These are phyloP conservation scores for Craspedostauros australis DNA, from an alignment of 108 stramenopile genomes.

Conservation along the genomic window DNA sequence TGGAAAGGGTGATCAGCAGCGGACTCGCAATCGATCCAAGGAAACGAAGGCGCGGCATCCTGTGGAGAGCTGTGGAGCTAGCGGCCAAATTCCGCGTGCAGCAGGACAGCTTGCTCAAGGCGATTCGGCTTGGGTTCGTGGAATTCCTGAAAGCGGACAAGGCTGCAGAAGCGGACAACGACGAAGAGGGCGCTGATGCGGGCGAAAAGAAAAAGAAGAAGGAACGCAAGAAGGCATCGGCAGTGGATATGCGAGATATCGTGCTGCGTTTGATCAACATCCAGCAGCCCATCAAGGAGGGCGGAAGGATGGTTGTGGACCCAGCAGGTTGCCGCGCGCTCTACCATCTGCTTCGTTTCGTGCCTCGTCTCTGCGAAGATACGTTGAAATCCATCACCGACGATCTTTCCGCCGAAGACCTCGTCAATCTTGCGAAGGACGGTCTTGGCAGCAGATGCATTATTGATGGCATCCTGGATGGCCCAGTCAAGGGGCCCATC, in stretches of 20 bases:
- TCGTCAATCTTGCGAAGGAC: conserved; percentile 62
- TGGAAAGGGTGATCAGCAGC: conserved; percentile 46
- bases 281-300: conserved; percentile 22
- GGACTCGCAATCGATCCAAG: conserved; percentile 45
- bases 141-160: conserved; percentile 6
- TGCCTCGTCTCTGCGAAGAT: conserved; percentile 53
- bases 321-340: conserved; percentile 58
- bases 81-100: conserved; percentile 55
- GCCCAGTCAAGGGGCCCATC: conserved; percentile 28
- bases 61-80: conserved; percentile 78
- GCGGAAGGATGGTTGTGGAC: conserved; percentile 45
- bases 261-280: conserved; percentile 47
- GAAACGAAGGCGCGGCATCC: conserved; percentile 48
- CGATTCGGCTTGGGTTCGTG: conserved; percentile 54
- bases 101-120: conserved; percentile 58
- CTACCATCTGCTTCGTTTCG: conserved; percentile 72
- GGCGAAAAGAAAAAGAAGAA: conserved; percentile 43
- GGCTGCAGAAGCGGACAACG: conserved; percentile 1
- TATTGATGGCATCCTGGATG: conserved; percentile 73
- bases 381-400: conserved; percentile 45
- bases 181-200: conserved; percentile 9
- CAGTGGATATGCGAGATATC: conserved; percentile 48
- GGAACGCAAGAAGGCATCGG: conserved; percentile 40
- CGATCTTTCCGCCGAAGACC: conserved; percentile 32
- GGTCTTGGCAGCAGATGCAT: conserved; percentile 80